Conservation (phyloP, 495 filamentous ascomycete species). For the Tuber magnatum region DNA sequence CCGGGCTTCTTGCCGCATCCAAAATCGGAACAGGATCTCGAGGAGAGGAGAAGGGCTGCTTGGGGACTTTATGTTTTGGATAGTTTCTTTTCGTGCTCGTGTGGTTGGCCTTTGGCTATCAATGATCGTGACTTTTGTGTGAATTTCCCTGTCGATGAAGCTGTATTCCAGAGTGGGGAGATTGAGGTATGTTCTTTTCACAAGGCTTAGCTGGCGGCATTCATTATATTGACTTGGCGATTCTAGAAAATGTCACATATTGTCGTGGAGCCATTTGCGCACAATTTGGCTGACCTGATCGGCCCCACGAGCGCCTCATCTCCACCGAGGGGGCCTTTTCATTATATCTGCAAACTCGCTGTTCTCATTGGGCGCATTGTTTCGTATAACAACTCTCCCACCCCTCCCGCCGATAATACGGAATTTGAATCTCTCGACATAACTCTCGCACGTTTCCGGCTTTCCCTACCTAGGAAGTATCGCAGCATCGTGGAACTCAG, state of each 20-base stretch:
- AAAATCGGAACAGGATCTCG: constrained; percentile 36
- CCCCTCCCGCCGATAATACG: background rate
- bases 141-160: constrained; percentile 40
- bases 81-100: constrained; percentile 28
- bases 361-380: constrained; percentile 34
- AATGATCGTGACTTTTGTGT: constrained; percentile 36
- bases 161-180: constrained; percentile 37
- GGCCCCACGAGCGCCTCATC: constrained; percentile 12
- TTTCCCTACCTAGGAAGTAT: constrained; percentile 33
- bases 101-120: constrained; percentile 30
- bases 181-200: constrained; percentile 28
- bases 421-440: constrained; percentile 32
- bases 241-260: constrained; percentile 37
- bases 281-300: constrained; percentile 26
- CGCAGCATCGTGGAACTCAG: constrained; percentile 22
- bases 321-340: constrained; percentile 27
- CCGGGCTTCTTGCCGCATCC: constrained; percentile 28
- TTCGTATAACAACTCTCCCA: constrained; percentile 23
- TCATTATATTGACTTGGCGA: background rate
- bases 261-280: constrained; percentile 35
- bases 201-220: background rate
- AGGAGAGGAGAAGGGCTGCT: constrained; percentile 33
- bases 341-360: constrained; percentile 36
- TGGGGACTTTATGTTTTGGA: constrained; percentile 38
- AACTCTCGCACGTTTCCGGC: constrained; percentile 33